A percentile compares a stretch with the other conserved stretches of the same genome.
phyloP scores from a whole-genome alignment of 352 stramenopile species.

The Pythium plurisporium region DNA sequence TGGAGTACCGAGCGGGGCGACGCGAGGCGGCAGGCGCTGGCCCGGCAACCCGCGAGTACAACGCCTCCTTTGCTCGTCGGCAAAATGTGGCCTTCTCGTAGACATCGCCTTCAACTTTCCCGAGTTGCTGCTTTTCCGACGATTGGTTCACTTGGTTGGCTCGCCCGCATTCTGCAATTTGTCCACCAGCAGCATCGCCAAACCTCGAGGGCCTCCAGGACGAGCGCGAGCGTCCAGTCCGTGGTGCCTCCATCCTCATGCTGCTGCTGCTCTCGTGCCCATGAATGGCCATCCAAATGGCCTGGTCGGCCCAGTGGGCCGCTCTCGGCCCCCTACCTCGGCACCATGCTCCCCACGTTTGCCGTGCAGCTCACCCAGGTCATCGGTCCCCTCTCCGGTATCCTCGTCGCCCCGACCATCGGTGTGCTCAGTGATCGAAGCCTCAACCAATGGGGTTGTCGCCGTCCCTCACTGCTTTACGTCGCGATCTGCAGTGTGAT shows the following conservation, averaged over 20 bases:
- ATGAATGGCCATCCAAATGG: constrained; percentile 20
- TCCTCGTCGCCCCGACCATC: constrained; percentile 24
- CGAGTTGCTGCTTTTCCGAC: too few species aligned
- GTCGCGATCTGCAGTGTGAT: constrained; percentile 16
- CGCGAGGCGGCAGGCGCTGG: too few species aligned
- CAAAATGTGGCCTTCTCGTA: too few species aligned
- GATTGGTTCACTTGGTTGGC: too few species aligned
- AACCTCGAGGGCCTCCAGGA: neutral
- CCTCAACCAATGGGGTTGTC: constrained; percentile 19
- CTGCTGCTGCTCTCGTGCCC: constrained; percentile 29
- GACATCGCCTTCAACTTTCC: too few species aligned
- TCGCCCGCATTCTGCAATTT: too few species aligned
- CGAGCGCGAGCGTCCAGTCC: neutral
- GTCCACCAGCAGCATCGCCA: too few species aligned
- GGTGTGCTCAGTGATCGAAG: constrained; percentile 27
- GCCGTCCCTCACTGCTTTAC: constrained; percentile 20
- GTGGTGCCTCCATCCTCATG: constrained; percentile 16
- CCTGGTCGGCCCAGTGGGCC: constrained; percentile 23
- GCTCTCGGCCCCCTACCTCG: constrained; percentile 39
- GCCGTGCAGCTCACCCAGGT: constrained; percentile 35
- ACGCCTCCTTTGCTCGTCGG: too few species aligned
- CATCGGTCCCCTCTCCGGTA: constrained; percentile 22
- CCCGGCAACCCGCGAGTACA: too few species aligned
- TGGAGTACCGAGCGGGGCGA: too few species aligned
- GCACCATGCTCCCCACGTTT: constrained; percentile 34